Percentiles rank a stretch among this genome's conserved stretches.
These are phyloP conservation scores for Mycena floridula DNA, from an alignment of 768 basidiomycete genomes.

Conservation along the genomic window DNA sequence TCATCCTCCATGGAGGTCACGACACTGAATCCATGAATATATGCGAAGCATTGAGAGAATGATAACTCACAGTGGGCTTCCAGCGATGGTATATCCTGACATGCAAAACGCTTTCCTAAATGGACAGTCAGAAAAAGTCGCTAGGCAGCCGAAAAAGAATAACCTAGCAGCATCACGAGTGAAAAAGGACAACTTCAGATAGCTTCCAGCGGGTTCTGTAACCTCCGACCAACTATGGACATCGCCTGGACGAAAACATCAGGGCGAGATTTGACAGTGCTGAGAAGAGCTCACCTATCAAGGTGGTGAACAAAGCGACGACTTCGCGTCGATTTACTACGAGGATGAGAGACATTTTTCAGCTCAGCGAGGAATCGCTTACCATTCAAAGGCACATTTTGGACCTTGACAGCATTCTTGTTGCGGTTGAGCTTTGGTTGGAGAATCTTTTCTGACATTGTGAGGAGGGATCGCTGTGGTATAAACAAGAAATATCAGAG, in stretches of 20 bases:
- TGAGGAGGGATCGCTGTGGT: slow-evolving; percentile 7
- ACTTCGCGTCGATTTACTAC: slow-evolving; percentile 40
- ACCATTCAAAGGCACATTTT: slow-evolving; percentile 40
- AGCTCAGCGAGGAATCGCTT: slow-evolving; percentile 1
- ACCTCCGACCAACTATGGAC: slow-evolving; percentile 40
- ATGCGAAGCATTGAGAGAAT: slow-evolving; percentile 11
- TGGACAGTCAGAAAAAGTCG: slow-evolving; percentile 1
- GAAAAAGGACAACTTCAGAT: slow-evolving; percentile 48
- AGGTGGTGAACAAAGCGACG: slow-evolving; percentile 47
- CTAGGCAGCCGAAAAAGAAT: slow-evolving; percentile 11
- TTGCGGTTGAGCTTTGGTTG: slow-evolving; percentile 29
- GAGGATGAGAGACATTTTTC: slow-evolving; percentile 3
- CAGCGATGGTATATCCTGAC: slow-evolving; percentile 54
- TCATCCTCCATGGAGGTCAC: slow-evolving; percentile 25
- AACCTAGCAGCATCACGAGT: slow-evolving; percentile 50
- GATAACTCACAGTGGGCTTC: slow-evolving; percentile 46
- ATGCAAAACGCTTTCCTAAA: slow-evolving; percentile 61
- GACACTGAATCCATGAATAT: slow-evolving; percentile 23
- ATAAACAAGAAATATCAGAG: slow-evolving; percentile 7
- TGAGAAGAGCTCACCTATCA: slow-evolving; percentile 38
- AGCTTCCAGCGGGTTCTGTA: slow-evolving; percentile 29
- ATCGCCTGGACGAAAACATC: slow-evolving; percentile 32
- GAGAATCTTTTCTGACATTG: slow-evolving; percentile 6
- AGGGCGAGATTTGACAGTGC: neutral
- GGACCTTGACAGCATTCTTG: slow-evolving; percentile 41